Base-by-base conservation (phyloP, 768 basidiomycete species). In the Serendipita sp. region DNA sequence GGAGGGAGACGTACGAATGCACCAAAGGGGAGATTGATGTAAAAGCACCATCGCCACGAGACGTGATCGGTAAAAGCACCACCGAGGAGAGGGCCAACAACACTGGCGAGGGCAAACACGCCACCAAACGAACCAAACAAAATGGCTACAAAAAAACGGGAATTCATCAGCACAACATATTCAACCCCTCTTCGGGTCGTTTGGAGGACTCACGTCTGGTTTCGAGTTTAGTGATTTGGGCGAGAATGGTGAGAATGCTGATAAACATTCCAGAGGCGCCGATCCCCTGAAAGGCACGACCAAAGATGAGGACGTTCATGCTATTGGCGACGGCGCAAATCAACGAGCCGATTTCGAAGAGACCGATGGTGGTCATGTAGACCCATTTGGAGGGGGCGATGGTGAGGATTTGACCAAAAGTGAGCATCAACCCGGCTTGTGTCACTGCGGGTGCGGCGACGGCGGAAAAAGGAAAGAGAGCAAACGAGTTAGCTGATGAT, bases 251-350 rank as follows among this genome's bases (percentile, higher is more conserved):
- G 27, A 72, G 64, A 58, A 70, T 66, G 2, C 66, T 68, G 1
- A 69, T 66, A 53, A 69, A 71, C 50, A 72, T 68, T 8, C 68
- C 78, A 0, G 76, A 74, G 0, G 76, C 78, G 1, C 79, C 80
- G 2, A 78, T 64, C 10, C 80, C 80, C 2, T 75, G 71, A 44
- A 81, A 67, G 0, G 79, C 79, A 16, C 79, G 71, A 10, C 80
- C 80, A 55, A 78, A 70, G 55, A 77, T 76, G 16, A 50, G 48
- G n/a, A 50, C 48, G 48, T 50, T 50, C 48, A 50, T 50, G 48
- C 48, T 50, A 50, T 18, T 18, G 5, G 48, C 48, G 48, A 18
- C 55, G 16, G 23, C 55, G 33, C 55, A 60, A 27, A 60, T 34
- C 16, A 60, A 6, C 3, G 55, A 60, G 10, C 80, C 79, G 29